phyloP scores from a whole-genome alignment of 2,329 filamentous ascomycete genomes.

The Scedosporium minutisporum region DNA sequence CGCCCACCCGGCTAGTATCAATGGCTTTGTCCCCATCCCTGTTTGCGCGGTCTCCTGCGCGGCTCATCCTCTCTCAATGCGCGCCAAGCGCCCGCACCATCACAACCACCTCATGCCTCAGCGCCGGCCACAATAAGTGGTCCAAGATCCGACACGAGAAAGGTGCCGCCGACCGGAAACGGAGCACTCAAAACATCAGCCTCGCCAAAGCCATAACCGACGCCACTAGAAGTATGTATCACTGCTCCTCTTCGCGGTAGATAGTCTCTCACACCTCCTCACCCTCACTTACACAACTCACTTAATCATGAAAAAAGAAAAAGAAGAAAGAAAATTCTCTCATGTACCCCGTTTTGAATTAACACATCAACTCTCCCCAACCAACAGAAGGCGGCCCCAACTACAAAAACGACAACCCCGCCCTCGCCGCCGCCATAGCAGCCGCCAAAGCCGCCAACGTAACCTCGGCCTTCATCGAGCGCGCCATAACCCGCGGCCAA shows the following conservation, averaged over 20 bases:
- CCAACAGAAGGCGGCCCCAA: conserved; percentile 9
- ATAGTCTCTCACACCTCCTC: background rate
- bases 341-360: background rate
- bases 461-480: conserved; percentile 75
- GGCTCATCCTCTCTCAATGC: background rate
- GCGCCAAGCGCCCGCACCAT: background rate
- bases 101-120: conserved; percentile 23
- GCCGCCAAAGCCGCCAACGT: conserved; percentile 75
- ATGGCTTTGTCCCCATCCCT: background rate
- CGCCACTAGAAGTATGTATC: conserved; percentile 57
- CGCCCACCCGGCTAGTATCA: background rate
- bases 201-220: conserved; percentile 66
- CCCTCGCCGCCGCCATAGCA: conserved; percentile 61
- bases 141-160: conserved; percentile 95
- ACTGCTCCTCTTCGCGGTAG: background rate
- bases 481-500: conserved; percentile 79
- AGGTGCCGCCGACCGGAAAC: conserved; percentile 71
- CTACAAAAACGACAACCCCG: conserved; percentile 58
- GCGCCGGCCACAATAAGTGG: conserved; percentile 86
- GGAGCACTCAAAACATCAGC: conserved; percentile 58
- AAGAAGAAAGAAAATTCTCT: background rate
- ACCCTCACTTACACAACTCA: background rate
- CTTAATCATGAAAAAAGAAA: background rate
- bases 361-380: background rate
- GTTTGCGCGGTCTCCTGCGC: background rate